Conservation (phyloP, 164 flowering plant species). For the Chimonanthus praecox region DNA sequence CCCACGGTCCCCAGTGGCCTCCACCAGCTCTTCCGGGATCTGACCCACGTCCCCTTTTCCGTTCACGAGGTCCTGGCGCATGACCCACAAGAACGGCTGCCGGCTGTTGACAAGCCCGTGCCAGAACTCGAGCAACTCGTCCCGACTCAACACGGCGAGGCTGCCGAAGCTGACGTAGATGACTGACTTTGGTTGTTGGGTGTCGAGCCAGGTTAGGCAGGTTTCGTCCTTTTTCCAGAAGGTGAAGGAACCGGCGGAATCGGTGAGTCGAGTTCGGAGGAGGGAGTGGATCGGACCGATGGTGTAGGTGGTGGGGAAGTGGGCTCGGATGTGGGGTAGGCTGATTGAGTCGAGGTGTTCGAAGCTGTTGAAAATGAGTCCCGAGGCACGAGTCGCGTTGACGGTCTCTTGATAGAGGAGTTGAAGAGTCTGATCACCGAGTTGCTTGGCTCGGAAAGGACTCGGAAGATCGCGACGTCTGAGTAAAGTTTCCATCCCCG, state of each 20-base stretch:
- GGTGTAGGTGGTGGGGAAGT: slow-evolving; percentile 15
- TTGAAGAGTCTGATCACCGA: slow-evolving; percentile 7
- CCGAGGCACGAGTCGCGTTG: slow-evolving; percentile 14
- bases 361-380: slow-evolving; percentile 27
- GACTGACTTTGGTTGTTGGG: slow-evolving; percentile 34
- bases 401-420: slow-evolving; percentile 4
- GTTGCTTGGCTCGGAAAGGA: slow-evolving; percentile 17
- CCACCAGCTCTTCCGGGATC: slow-evolving; percentile 15
- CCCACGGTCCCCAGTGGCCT: slow-evolving; percentile 25
- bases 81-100: slow-evolving; percentile 44
- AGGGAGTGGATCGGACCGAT: slow-evolving; percentile 29
- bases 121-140: slow-evolving; percentile 41
- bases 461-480: slow-evolving; percentile 32
- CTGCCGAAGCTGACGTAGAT: slow-evolving; percentile 65
- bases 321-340: slow-evolving; percentile 18
- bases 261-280: slow-evolving; percentile 5
- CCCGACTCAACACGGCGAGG: slow-evolving; percentile 10
- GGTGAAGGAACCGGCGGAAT: neutral
- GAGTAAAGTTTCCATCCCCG: slow-evolving; percentile 25
- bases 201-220: slow-evolving; percentile 52
- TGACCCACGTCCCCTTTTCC: slow-evolving; percentile 6
- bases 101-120: slow-evolving; percentile 40
- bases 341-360: slow-evolving; percentile 26
- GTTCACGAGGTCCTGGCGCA: slow-evolving; percentile 23
- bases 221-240: slow-evolving; percentile 33